phyloP scores from a whole-genome alignment of 2,329 filamentous ascomycete genomes.

The Akanthomyces lecanii region DNA sequence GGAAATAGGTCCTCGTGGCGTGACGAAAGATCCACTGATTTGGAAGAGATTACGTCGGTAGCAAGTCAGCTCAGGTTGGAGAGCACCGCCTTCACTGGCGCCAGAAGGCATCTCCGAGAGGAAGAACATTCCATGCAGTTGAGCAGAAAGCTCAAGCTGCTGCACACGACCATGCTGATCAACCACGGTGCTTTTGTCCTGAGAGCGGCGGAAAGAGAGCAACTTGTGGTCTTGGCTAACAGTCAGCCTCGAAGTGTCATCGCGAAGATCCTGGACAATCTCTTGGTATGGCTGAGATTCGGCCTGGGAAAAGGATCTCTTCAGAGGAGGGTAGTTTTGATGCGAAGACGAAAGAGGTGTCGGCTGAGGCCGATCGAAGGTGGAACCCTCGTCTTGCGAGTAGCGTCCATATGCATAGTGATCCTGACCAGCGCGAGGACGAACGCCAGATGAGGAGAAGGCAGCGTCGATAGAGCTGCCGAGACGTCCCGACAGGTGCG shows the following conservation, averaged over 20 bases:
- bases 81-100: slow-evolving; percentile 50
- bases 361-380: slow-evolving; percentile 51
- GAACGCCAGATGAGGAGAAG: slow-evolving; percentile 41
- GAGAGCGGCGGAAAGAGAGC: slow-evolving; percentile 52
- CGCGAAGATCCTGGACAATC: slow-evolving; percentile 57
- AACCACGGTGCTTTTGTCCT: slow-evolving; percentile 57
- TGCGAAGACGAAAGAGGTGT: slow-evolving; percentile 44
- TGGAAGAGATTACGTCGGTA: slow-evolving; percentile 95
- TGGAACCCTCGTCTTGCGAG: slow-evolving; percentile 49
- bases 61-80: slow-evolving; percentile 84
- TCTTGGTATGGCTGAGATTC: slow-evolving; percentile 55
- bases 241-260: slow-evolving; percentile 53
- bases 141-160: slow-evolving; percentile 61
- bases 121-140: slow-evolving; percentile 87
- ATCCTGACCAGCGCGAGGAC: slow-evolving; percentile 48
- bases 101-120: slow-evolving; percentile 72
- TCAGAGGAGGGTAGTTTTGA: slow-evolving; percentile 52
- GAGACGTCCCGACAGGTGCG: slow-evolving; percentile 50
- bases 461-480: slow-evolving; percentile 48
- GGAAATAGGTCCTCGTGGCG: slow-evolving; percentile 72
- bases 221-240: slow-evolving; percentile 60
- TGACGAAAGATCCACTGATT: slow-evolving; percentile 82
- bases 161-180: slow-evolving; percentile 57
- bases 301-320: slow-evolving; percentile 53
- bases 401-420: slow-evolving; percentile 52